Evolutionary conservation across 2,329 filamentous ascomycete genomes (phyloP).

Genomic region (Colletotrichum magnum): DNA sequence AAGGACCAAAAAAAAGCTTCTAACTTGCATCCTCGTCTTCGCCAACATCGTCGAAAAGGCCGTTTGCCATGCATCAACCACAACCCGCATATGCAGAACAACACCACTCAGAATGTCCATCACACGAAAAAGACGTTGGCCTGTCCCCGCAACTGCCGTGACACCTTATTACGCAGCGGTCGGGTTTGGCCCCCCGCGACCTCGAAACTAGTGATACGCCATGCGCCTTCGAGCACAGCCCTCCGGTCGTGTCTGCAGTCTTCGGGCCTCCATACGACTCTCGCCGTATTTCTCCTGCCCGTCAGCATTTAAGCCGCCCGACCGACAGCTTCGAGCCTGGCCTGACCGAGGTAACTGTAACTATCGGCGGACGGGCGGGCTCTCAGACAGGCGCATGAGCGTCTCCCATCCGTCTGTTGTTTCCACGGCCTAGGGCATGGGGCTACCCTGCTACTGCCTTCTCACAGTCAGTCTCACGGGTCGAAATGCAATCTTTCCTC

Average conservation of each 20-base stretch:
- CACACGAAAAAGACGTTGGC: not conserved
- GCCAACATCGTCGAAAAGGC: not conserved
- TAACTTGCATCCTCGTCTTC: not conserved
- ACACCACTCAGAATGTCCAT: not conserved
- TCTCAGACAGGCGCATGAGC: constrained; percentile 38
- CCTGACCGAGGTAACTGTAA: constrained; percentile 30
- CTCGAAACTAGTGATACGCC: constrained; percentile 34
- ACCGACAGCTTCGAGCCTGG: constrained; percentile 20
- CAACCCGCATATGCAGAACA: not conserved
- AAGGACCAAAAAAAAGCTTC: constrained; percentile 9
- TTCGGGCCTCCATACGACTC: constrained; percentile 30
- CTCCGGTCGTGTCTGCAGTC: constrained; percentile 34
- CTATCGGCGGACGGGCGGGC: constrained; percentile 12
- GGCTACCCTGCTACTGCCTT: constrained; percentile 13
- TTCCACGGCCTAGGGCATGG: constrained; percentile 29
- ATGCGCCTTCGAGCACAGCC: constrained; percentile 25
- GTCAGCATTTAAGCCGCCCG: constrained; percentile 26
- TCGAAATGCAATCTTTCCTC: constrained; percentile 11
- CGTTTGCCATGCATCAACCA: not conserved
- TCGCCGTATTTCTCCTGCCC: constrained; percentile 11
- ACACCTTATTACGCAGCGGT: not conserved
- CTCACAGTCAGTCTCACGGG: not conserved
- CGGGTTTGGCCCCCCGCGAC: constrained; percentile 2
- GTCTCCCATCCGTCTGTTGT: constrained; percentile 29
- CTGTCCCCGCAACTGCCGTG: constrained; percentile 2